Evolutionary conservation across 116 monocot genomes (phyloP).

Genomic region (Papilionanthe hybrid): DNA sequence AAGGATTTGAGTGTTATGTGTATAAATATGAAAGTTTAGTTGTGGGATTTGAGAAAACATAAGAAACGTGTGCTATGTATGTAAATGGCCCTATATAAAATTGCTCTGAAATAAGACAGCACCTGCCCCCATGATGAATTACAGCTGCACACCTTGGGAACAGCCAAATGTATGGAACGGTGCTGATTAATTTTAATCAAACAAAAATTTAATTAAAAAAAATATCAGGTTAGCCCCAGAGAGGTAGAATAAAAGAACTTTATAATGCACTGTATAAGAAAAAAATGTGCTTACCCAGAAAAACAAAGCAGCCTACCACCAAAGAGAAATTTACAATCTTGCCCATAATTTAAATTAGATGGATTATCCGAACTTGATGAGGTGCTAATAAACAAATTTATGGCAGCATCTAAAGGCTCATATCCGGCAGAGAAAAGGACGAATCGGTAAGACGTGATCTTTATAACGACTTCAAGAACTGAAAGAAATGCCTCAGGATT

Average conservation of each 20-base stretch:
- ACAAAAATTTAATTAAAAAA: not conserved
- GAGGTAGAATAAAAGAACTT: not conserved
- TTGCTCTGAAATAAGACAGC: not conserved
- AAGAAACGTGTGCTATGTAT: too few relatives aligned
- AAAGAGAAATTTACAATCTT: slow-evolving; percentile 38
- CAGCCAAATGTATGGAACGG: slow-evolving; percentile 74
- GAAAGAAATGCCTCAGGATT: slow-evolving; percentile 70
- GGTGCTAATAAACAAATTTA: slow-evolving; percentile 23
- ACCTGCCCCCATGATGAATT: slow-evolving; percentile 98
- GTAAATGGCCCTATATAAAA: not conserved
- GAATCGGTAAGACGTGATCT: slow-evolving; percentile 40
- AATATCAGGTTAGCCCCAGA: not conserved
- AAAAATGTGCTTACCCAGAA: slow-evolving; percentile 50
- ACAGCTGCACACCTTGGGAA: slow-evolving; percentile 70
- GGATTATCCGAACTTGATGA: slow-evolving; percentile 15
- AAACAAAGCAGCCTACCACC: slow-evolving; percentile 56
- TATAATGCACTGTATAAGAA: not conserved
- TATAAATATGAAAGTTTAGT: too few relatives aligned
- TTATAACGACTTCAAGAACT: slow-evolving; percentile 57
- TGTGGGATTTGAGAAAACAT: too few relatives aligned
- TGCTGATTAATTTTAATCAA: slow-evolving; percentile 25
- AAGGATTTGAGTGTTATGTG: too few relatives aligned
- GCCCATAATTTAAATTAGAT: not conserved
- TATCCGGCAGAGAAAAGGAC: slow-evolving; percentile 74
- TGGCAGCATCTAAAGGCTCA: slow-evolving; percentile 57